Percentiles rank a stretch among this genome's conserved stretches.
phyloP scores from a whole-genome alignment of 2,329 filamentous ascomycete genomes.

The Aphanoascus verrucosus region DNA sequence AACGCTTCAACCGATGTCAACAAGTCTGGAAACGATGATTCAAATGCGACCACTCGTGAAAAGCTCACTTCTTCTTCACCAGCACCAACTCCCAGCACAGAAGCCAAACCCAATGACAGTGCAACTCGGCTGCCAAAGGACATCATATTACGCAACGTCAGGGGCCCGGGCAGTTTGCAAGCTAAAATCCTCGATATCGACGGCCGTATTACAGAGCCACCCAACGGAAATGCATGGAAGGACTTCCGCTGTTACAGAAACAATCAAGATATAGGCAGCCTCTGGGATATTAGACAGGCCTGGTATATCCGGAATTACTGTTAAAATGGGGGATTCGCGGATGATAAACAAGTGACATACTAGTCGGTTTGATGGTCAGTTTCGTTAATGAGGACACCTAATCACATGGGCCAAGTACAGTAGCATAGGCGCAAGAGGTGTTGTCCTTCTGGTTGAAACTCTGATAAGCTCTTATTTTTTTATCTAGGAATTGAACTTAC shows the following conservation, averaged over 20 bases:
- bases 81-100: not conserved
- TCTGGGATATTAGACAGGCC: slow-evolving; percentile 35
- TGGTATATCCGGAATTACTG: slow-evolving; percentile 26
- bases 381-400: no score
- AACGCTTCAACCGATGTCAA: no score
- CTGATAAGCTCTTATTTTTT: no score
- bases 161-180: slow-evolving; percentile 23
- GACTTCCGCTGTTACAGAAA: slow-evolving; percentile 34
- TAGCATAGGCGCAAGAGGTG: no score
- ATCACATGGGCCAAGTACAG: no score
- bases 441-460: no score
- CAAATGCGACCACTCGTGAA: not conserved
- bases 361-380: no score
- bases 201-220: slow-evolving; percentile 26
- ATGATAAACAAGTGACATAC: not conserved
- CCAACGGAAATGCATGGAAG: slow-evolving; percentile 36
- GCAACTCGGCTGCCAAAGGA: not conserved
- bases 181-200: slow-evolving; percentile 32
- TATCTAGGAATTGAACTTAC: no score
- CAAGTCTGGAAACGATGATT: no score
- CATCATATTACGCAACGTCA: slow-evolving; percentile 24
- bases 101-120: not conserved
- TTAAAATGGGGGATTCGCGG: not conserved
- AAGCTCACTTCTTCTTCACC: not conserved
- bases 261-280: slow-evolving; percentile 38